Percentiles rank a stretch among this genome's conserved stretches.
These are phyloP conservation scores for Epichloe amarillans DNA, from an alignment of 2,329 filamentous ascomycete species.

Conservation along the genomic window DNA sequence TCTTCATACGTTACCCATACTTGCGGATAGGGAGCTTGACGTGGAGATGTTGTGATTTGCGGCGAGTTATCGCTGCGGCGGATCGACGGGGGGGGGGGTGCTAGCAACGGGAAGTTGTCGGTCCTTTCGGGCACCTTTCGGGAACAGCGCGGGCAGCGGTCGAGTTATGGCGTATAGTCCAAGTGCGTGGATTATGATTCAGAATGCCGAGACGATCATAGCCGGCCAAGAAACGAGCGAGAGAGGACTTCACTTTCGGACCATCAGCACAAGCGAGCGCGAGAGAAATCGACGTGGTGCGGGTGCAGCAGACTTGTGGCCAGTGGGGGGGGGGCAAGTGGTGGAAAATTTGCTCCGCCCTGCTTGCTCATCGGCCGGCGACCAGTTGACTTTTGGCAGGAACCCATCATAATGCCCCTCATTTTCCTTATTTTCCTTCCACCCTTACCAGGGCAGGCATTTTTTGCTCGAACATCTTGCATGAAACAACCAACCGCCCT, in stretches of 20 bases:
- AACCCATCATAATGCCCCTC: neutral
- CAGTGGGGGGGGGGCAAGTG: neutral
- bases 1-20: conserved; percentile 3
- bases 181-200: neutral
- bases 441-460: too few species aligned
- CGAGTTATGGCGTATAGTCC: neutral
- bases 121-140: neutral
- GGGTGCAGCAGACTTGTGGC: neutral
- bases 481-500: too few species aligned
- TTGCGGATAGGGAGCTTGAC: neutral
- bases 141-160: neutral
- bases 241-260: too few species aligned
- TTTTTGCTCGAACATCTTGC: too few species aligned
- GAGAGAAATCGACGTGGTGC: neutral
- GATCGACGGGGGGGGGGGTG: too few species aligned
- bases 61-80: too few species aligned
- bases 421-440: too few species aligned
- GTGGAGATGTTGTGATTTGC: neutral
- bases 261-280: neutral
- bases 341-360: conserved; percentile 8
- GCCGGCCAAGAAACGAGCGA: too few species aligned
- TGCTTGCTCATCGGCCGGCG: neutral
- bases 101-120: too few species aligned
- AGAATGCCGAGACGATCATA: neutral
- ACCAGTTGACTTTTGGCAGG: neutral